Percentiles rank a stretch among this genome's conserved stretches.
These are phyloP conservation scores for Lactifluus pinguis DNA, from an alignment of 768 basidiomycete species.

Conservation along the genomic window DNA sequence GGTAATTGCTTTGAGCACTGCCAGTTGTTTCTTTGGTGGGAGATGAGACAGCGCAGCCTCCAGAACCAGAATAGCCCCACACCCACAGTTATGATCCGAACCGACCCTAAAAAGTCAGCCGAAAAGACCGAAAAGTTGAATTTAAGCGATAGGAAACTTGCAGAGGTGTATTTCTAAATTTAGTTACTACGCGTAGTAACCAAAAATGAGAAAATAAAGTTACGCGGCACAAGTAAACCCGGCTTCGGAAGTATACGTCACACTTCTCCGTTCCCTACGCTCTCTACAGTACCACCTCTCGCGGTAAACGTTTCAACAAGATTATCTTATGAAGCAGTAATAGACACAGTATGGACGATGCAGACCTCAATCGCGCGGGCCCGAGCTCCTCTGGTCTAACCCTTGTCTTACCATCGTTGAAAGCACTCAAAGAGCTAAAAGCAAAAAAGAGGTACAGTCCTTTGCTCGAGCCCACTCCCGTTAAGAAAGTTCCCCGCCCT, in stretches of 20 bases:
- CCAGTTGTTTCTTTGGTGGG: no score
- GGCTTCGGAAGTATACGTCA: not conserved
- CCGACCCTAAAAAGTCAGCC: not conserved
- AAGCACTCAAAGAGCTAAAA: conserved; percentile 49
- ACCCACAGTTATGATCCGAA: no score
- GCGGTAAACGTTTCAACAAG: not conserved
- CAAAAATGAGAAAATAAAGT: not conserved
- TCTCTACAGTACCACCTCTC: not conserved
- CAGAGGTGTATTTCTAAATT: not conserved
- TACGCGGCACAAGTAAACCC: not conserved
- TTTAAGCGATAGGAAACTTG: no score
- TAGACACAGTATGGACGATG: conserved; percentile 6
- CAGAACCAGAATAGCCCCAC: no score
- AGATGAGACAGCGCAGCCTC: no score
- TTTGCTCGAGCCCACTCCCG: conserved; percentile 5
- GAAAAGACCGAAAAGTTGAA: not conserved
- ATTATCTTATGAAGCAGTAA: not conserved
- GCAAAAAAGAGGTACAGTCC: conserved; percentile 36
- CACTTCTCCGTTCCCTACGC: not conserved
- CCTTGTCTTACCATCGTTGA: conserved; percentile 61
- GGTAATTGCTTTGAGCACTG: no score
- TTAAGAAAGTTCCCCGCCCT: conserved; percentile 41
- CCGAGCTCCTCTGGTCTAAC: conserved; percentile 40
- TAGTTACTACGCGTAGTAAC: not conserved
- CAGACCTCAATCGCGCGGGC: conserved; percentile 3